Conservation (phyloP, 768 basidiomycete species). For the Macrolepiota albuminosa region DNA sequence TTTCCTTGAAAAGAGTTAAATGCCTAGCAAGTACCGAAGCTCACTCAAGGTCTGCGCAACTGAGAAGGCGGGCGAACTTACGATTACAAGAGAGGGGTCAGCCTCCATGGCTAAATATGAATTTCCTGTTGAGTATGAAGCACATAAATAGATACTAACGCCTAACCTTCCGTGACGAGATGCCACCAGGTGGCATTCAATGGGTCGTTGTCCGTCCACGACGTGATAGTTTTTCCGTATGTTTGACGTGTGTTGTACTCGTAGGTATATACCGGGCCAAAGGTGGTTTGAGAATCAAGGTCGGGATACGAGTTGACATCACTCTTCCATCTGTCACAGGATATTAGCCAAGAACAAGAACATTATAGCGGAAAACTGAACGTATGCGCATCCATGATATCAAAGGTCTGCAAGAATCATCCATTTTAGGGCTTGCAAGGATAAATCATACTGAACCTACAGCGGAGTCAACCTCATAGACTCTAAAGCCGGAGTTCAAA, state of each 20-base stretch:
- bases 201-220: constrained; percentile 62
- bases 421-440: not conserved
- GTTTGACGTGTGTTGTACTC: constrained; percentile 71
- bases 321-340: constrained; percentile 48
- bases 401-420: constrained; percentile 51
- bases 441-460: constrained; percentile 26
- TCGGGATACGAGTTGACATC: constrained; percentile 56
- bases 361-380: constrained; percentile 27
- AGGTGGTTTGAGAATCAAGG: constrained; percentile 49
- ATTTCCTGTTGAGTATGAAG: not conserved
- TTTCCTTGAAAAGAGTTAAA: constrained; percentile 76
- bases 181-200: constrained; percentile 86
- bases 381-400: constrained; percentile 76
- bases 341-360: not conserved
- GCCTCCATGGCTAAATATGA: constrained; percentile 48
- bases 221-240: constrained; percentile 52
- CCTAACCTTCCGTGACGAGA: constrained; percentile 61
- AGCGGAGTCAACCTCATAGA: constrained; percentile 67
- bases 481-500: constrained; percentile 70
- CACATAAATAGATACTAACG: not conserved
- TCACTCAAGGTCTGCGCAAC: not conserved
- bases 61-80: constrained; percentile 24
- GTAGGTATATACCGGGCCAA: constrained; percentile 57
- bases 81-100: constrained; percentile 54
- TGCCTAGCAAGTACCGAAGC: constrained; percentile 29